phyloP scores from a whole-genome alignment of 371 early-diverging fungal species.

The Vairimorpha apis region DNA sequence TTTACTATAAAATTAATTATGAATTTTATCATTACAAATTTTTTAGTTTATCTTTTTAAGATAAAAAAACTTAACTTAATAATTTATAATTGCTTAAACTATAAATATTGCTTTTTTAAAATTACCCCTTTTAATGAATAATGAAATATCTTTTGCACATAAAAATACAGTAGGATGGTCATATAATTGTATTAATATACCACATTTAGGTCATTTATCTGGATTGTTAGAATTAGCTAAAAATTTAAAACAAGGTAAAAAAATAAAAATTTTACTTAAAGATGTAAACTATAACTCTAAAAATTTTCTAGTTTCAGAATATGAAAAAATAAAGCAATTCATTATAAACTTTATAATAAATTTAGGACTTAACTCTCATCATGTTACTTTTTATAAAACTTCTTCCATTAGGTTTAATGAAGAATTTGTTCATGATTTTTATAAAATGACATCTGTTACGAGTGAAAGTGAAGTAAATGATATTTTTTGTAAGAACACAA shows the following conservation, averaged over 20 bases:
- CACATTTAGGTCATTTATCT: neutral
- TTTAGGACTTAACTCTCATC: no score
- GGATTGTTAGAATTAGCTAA: neutral
- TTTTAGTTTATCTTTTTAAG: no score
- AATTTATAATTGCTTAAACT: no score
- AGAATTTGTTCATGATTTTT: slow-evolving; percentile 6
- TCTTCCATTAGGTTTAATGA: neutral
- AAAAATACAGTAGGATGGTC: neutral
- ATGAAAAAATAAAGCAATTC: neutral
- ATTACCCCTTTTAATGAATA: no score
- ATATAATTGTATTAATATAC: neutral
- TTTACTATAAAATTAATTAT: no score
- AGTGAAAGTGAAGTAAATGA: neutral
- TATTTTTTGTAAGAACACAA: neutral
- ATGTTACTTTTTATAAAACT: neutral
- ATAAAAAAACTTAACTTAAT: no score
- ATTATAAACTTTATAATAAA: neutral
- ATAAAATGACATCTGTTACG: slow-evolving; percentile 13
- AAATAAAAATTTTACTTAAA: neutral
- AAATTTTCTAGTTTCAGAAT: neutral
- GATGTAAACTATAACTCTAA: neutral
- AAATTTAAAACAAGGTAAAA: neutral
- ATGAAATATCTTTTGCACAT: neutral
- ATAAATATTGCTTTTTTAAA: no score
- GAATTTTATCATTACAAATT: no score